Percentiles rank a stretch among this genome's conserved stretches.
These are phyloP conservation scores for Aurinia saxatilis DNA, from an alignment of 345 rosid species.

Conservation along the genomic window DNA sequence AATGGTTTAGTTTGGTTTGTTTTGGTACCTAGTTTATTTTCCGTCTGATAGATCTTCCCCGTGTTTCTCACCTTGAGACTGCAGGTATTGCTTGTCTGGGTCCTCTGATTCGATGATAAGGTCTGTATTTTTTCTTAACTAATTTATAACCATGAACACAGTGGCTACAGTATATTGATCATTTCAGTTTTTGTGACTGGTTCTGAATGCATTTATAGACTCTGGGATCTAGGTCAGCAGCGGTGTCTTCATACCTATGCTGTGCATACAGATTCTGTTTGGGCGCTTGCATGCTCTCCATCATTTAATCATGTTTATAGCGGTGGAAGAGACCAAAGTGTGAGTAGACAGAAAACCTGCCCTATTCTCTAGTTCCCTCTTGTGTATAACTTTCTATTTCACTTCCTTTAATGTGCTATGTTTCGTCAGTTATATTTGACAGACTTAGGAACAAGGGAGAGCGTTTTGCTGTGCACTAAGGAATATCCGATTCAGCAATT, in stretches of 20 bases:
- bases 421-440: slow-evolving; percentile 84
- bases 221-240: slow-evolving; percentile 99
- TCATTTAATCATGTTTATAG: slow-evolving; percentile 95
- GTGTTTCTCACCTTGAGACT: slow-evolving; percentile 22
- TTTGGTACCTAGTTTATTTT: background rate
- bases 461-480: slow-evolving; percentile 82
- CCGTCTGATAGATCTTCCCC: slow-evolving; percentile 5
- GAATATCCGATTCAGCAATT: slow-evolving; percentile 84
- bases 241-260: slow-evolving; percentile 98
- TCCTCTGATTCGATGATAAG: slow-evolving; percentile 99
- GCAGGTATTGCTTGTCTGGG: slow-evolving; percentile 96
- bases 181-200: slow-evolving; percentile 17
- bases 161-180: slow-evolving; percentile 4
- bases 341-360: slow-evolving; percentile 35
- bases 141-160: background rate
- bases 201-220: slow-evolving; percentile 39
- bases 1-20: background rate
- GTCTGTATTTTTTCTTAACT: slow-evolving; percentile 32
- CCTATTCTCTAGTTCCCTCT: slow-evolving; percentile 7
- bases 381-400: background rate
- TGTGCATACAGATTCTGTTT: slow-evolving; percentile 99
- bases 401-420: slow-evolving; percentile 1
- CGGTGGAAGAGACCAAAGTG: slow-evolving; percentile 98
- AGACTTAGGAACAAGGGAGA: slow-evolving; percentile 91
- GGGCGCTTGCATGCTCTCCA: slow-evolving; percentile 99